These are phyloP conservation scores for Kodamaea leandrae DNA, from an alignment of 805 yeast genomes.

Conservation along the genomic window DNA sequence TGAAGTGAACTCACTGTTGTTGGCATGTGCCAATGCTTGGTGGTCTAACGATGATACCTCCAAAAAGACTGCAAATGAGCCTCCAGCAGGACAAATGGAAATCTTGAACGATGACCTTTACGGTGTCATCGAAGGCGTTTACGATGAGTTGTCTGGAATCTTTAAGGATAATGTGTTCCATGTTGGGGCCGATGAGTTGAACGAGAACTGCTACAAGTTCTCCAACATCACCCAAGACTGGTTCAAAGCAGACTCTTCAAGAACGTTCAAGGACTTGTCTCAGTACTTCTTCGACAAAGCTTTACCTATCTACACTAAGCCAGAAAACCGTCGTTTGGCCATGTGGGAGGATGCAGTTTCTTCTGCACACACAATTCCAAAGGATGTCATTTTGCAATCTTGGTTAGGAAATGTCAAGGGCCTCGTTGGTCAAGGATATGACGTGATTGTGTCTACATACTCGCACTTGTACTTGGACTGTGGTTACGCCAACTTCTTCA, in stretches of 20 bases:
- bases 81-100: conserved; percentile 43
- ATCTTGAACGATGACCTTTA: conserved; percentile 30
- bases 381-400: conserved; percentile 32
- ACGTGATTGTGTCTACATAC: conserved; percentile 36
- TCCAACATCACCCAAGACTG: conserved; percentile 25
- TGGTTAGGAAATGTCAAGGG: conserved; percentile 30
- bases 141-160: conserved; percentile 28
- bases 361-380: conserved; percentile 26
- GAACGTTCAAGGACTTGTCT: conserved; percentile 28
- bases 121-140: conserved; percentile 31
- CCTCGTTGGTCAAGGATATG: conserved; percentile 33
- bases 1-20: conserved; percentile 27
- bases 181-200: conserved; percentile 42
- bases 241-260: conserved; percentile 22
- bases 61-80: conserved; percentile 31
- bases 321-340: conserved; percentile 22
- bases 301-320: conserved; percentile 29
- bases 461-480: conserved; percentile 39
- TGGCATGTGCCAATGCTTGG: conserved; percentile 32
- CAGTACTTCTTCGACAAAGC: conserved; percentile 36
- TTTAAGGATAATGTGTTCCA: conserved; percentile 40
- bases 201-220: conserved; percentile 31
- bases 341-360: conserved; percentile 43
- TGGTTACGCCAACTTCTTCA: conserved; percentile 37
- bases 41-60: conserved; percentile 23